Conservation (phyloP, 495 filamentous ascomycete genomes). For the Podospora bellae-mahoneyi region DNA sequence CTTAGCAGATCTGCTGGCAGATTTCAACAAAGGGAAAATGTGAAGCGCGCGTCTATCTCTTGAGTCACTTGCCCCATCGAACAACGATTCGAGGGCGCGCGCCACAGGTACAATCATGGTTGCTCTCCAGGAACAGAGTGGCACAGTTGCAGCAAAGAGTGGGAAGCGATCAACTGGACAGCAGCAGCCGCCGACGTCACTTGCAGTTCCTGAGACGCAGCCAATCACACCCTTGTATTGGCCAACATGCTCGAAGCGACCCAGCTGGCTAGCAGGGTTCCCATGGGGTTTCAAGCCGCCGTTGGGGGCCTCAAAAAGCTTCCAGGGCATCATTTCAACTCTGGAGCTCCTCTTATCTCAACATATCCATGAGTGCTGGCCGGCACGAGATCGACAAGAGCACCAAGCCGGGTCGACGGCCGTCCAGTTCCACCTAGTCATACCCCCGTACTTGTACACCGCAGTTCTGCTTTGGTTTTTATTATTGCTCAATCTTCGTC, state of each 20-base stretch:
- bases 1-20: background rate
- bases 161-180: no score
- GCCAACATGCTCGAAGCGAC: background rate
- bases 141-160: background rate
- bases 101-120: background rate
- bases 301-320: background rate
- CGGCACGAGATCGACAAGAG: background rate
- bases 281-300: background rate
- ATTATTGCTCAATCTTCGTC: background rate
- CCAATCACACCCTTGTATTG: background rate
- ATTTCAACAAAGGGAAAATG: background rate
- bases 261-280: background rate
- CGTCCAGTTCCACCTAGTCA: background rate
- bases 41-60: conserved; percentile 25
- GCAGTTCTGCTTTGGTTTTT: background rate
- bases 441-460: background rate
- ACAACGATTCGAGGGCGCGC: no score
- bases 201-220: background rate
- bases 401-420: background rate
- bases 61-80: background rate
- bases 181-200: background rate
- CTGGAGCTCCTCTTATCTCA: background rate
- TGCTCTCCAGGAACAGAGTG: background rate
- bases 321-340: background rate
- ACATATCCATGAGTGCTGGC: background rate